Percentiles rank a stretch among this genome's conserved stretches.
Conservation (phyloP, 1,284 basidiomycete genomes). For the Ganoderma meredithae region DNA sequence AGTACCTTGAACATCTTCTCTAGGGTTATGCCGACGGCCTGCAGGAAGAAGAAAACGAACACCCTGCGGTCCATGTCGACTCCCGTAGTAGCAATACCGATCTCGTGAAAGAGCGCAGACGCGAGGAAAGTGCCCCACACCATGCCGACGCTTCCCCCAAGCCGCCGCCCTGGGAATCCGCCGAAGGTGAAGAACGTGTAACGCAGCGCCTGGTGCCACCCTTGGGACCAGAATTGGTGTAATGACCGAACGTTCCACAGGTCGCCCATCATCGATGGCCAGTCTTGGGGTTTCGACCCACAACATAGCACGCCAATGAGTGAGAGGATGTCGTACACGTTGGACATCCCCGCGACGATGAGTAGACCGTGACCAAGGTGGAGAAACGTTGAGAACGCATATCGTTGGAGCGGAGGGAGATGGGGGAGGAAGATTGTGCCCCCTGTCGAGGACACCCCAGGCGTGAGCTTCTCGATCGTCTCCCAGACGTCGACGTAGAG, state of each 20-base stretch:
- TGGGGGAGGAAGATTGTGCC: conserved; percentile 69
- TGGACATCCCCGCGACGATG: conserved; percentile 65
- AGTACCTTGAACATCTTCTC: conserved; percentile 65
- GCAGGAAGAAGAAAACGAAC: conserved; percentile 66
- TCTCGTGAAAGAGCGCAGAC: conserved; percentile 78
- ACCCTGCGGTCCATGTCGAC: conserved; percentile 59
- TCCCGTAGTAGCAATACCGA: conserved; percentile 66
- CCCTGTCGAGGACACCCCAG: conserved; percentile 64
- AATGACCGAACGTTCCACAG: conserved; percentile 71
- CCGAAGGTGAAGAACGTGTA: conserved; percentile 74
- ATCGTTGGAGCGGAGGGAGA: conserved; percentile 58
- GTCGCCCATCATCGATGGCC: conserved; percentile 73
- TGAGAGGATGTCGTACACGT: conserved; percentile 66
- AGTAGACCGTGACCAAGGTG: conserved; percentile 66
- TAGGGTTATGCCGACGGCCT: conserved; percentile 64
- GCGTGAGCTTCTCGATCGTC: conserved; percentile 68
- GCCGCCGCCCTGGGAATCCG: conserved; percentile 63
- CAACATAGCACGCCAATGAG: conserved; percentile 62
- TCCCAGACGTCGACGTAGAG: conserved; percentile 67
- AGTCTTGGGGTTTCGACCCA: conserved; percentile 60
- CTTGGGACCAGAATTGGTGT: conserved; percentile 72
- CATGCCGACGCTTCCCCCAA: conserved; percentile 63
- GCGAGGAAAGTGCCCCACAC: conserved; percentile 75
- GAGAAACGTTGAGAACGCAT: conserved; percentile 62
- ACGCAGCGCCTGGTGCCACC: conserved; percentile 79